These are phyloP conservation scores for Suillus subalutaceus DNA, from an alignment of 768 basidiomycete species.

Conservation along the genomic window DNA sequence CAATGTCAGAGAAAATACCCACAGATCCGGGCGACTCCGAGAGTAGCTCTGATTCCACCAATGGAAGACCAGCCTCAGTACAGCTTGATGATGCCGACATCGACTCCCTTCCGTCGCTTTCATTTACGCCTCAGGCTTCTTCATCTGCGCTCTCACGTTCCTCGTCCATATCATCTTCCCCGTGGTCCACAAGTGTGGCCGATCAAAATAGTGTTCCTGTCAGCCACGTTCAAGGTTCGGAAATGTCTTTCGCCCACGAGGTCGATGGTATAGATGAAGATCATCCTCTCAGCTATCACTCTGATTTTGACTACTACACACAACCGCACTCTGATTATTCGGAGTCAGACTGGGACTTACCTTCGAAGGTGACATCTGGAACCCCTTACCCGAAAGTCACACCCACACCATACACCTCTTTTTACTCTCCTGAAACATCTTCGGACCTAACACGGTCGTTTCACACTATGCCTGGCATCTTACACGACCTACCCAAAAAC, in stretches of 20 bases:
- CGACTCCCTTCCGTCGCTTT: constrained; percentile 38
- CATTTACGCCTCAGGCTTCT: constrained; percentile 30
- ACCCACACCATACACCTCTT: constrained; percentile 20
- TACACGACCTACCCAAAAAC: constrained; percentile 9
- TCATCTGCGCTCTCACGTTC: constrained; percentile 46
- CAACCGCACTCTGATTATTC: constrained; percentile 33
- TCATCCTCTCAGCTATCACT: constrained; percentile 38
- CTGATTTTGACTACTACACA: constrained; percentile 40
- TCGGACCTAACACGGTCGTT: constrained; percentile 50
- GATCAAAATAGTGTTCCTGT: constrained; percentile 24
- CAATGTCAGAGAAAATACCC: constrained; percentile 13
- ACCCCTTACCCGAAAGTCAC: constrained; percentile 22
- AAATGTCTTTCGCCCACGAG: constrained; percentile 10
- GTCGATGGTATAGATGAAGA: constrained; percentile 22
- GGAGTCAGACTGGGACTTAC: constrained; percentile 24
- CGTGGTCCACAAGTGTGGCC: constrained; percentile 21
- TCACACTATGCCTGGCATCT: constrained; percentile 31
- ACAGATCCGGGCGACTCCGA: constrained; percentile 10
- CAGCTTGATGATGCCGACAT: constrained; percentile 27
- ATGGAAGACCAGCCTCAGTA: constrained; percentile 20
- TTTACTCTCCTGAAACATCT: constrained; percentile 27
- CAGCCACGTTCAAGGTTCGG: constrained; percentile 16
- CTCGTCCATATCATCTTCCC: constrained; percentile 42
- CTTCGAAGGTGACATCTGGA: constrained; percentile 9
- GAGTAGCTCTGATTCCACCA: constrained; percentile 14